Base-by-base conservation (phyloP, 108 stramenopile species). In the Nitzschia palea region DNA sequence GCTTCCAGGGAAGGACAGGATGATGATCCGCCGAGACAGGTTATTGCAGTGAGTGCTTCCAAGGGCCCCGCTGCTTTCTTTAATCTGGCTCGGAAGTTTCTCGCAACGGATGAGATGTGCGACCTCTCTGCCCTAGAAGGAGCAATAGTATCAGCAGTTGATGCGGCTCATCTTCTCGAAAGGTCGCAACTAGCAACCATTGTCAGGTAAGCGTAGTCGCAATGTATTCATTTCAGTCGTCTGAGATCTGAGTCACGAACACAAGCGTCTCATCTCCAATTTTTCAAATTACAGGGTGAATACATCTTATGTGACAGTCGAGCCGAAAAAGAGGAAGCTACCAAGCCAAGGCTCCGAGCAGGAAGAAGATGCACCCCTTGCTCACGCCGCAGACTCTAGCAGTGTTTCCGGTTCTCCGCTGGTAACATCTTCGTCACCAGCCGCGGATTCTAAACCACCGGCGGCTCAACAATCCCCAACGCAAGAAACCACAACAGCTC, bases 1-100 rank as follows among this genome's bases (percentile, higher is more conserved):
- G 56, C 47, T 47, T 56, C 57, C 25, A 59, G 30, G 17, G 59
- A 67, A 17, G 25, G 33, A 20, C 4, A 10, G 18, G 18, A 48
- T n/a, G 50, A 53, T 26, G 50, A 71, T 20, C 68, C 67, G 22
- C 65, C 77, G 36, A 31, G 87, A 53, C 90, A 92, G 61, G 82
- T 89, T 2, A 92, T 92, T 70, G 90, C 90, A n/a, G 90, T 92
- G 33, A 89, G 87, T 55, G 90, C 88, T 26, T 87, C 87, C 35
- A 92, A 89, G 67, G 77, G 84, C 25, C 90, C 90, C 26, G 78
- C 86, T 9, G 90, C 87, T 17, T 92, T 89, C 57, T 92, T 92
- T 70, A 88, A 92, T 56, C 71, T 92, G 31, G 87, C 90, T 36
- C 51, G 86, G 48, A 92, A 88, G 62, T 92, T 92, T 63, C 79